Base-by-base conservation (phyloP, 2,329 filamentous ascomycete genomes). In the Pyrenochaeta sp. region DNA sequence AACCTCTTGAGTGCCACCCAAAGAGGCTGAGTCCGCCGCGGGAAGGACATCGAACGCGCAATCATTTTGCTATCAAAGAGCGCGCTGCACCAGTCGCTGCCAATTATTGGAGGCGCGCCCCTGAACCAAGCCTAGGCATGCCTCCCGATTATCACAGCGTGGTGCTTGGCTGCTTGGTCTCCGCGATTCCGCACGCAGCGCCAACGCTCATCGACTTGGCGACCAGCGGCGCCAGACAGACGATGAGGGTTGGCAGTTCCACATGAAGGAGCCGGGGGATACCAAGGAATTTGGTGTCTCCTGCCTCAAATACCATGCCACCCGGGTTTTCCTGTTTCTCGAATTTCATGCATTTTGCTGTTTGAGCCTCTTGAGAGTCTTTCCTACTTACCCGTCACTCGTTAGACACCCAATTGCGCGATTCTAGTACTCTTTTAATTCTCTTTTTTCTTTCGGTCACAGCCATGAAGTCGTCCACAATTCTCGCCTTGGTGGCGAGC, bases 241-340 rank as follows among this genome's bases (percentile, higher is more conserved):
- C 58, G 44, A 59, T 55, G 53, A 53, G 60, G 56, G 55, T 70
- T 70, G 67, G 67, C 67, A 68, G 68, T 66, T 69, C 65, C 64
- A 65, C 63, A 58, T 64, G 48, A 35, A 57, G 61, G 44, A 50
- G 50, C 44, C 39, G 55, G 51, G 48, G 48, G 42, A 20, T 47
- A 52, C 59, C 60, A 63, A 67, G 63, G 58, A 41, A 58, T 57
- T 61, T 42, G 47, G 35, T 51, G 48, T 41, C 43, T 46, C 44
- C 53, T 57, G 48, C 55, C 57, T 68, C 62, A 68, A 63, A 68
- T 68, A 68, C 56, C 52, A 34, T 52, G 36, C 43, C 36, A 42
- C 44, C 58, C 58, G n/a, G n/a, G 23, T 31, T 36, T 48, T 50
- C 52, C 46, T 36, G 36, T 58, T 58, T 36, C 29, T n/a, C 23